Base-by-base conservation (phyloP, 805 yeast genomes). In the Ogataea populi-albae region DNA sequence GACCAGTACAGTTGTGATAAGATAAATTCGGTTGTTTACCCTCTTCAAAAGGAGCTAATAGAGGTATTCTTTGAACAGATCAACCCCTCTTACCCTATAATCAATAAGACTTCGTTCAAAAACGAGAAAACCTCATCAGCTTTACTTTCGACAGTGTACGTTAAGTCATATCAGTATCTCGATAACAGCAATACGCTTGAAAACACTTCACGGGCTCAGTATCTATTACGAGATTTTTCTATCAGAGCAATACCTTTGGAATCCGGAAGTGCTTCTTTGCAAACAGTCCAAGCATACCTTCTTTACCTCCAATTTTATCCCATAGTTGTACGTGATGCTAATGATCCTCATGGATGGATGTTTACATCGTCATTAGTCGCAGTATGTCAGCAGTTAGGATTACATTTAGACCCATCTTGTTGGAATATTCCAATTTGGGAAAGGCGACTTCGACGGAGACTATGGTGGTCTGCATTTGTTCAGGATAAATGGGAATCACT, bases 321-420 rank as follows among this genome's bases (percentile, higher is more conserved):
- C 7, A 5, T 39, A 9, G 15, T 39, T 4, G 23, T 39, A 17
- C 25, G 43, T 20, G 37, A 39, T 37, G 39, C 40, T 18, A 38
- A 33, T 19, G 11, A 17, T 22, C 37, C 39, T 7, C 38, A 32
- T 25, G 32, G 29, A 10, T 29, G 37, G 40, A 17, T 18, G 19
- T 26, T 32, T 16, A 25, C 40, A 3, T 22, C 38, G 8, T 23
- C 35, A 9, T 18, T 86, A 16, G 86, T 83, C 3, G 79, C 91
- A 0, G 59, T 85, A n/a, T 77, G 94, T 1, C 95, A 86, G 56
- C 89, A 87, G 48, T 63, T 87, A 15, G 95, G 96, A 0, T 65
- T 87, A 6, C 91, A 93, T 1, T 24, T 60, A 6, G 65, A 64
- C 37, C 59, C 64, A 38, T 23, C 53, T 5, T 23, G 39, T 17